Evolutionary conservation across 257 asterid species (phyloP).

Genomic region (Orobanche coerulescens): DNA sequence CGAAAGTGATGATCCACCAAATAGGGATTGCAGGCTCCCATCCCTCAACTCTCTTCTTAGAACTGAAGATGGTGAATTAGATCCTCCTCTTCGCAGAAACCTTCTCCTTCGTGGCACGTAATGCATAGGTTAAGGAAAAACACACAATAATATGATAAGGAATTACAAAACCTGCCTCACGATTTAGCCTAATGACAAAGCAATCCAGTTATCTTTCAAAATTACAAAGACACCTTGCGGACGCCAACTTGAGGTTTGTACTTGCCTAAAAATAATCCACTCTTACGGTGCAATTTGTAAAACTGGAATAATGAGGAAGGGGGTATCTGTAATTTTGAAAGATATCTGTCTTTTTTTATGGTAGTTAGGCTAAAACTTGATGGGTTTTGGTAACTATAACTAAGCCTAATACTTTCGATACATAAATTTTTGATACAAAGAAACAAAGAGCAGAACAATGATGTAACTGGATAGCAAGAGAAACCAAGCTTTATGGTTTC

Average conservation of each 20-base stretch:
- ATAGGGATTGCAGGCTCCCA: conserved; percentile 56
- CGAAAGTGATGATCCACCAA: conserved; percentile 44
- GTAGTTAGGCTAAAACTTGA: neutral
- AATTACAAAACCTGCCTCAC: neutral
- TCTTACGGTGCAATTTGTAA: neutral
- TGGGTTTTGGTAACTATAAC: too few species aligned
- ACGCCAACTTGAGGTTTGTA: neutral
- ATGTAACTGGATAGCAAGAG: neutral
- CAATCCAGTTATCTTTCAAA: neutral
- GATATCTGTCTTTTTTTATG: neutral
- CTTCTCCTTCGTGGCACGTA: conserved; percentile 78
- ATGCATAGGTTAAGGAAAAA: conserved; percentile 38
- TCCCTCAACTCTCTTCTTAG: conserved; percentile 63
- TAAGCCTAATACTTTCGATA: neutral
- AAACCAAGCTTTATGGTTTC: neutral
- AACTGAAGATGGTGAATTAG: conserved; percentile 37
- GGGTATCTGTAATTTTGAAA: neutral
- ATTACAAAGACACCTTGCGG: neutral
- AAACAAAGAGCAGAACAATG: neutral
- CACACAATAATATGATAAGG: neutral
- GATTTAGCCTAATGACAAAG: neutral
- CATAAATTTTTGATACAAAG: too few species aligned
- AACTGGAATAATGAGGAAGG: neutral
- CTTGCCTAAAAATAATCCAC: neutral
- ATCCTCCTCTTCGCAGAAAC: conserved; percentile 38